phyloP scores from a whole-genome alignment of 148 eudicot species.

The Rhododendron kiyosumense region DNA sequence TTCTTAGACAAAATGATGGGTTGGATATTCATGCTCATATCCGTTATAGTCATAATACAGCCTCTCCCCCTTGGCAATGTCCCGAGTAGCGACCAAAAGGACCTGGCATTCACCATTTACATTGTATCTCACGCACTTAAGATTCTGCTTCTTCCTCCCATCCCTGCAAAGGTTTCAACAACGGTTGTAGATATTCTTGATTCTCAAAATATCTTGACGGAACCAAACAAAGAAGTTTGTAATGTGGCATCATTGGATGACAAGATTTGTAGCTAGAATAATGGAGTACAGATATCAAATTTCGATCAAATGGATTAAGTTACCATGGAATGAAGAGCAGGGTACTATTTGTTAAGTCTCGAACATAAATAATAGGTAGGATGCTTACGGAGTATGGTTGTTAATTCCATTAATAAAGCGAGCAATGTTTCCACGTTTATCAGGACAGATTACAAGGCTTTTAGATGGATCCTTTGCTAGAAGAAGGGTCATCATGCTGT shows the following conservation, averaged over 20 bases:
- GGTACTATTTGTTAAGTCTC: neutral
- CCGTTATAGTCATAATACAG: slow-evolving; percentile 92
- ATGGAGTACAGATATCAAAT: neutral
- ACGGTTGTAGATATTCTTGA: neutral
- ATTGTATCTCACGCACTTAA: slow-evolving; percentile 78
- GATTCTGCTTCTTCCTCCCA: slow-evolving; percentile 73
- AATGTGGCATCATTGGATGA: neutral
- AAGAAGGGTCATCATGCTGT: slow-evolving; percentile 93
- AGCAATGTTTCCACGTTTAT: slow-evolving; percentile 86
- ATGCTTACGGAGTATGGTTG: slow-evolving; percentile 73
- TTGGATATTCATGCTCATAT: slow-evolving; percentile 81
- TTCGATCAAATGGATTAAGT: neutral
- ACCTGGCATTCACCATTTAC: slow-evolving; percentile 81
- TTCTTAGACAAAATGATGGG: slow-evolving; percentile 66
- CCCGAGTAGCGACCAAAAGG: slow-evolving; percentile 74
- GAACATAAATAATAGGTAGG: neutral
- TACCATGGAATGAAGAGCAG: neutral
- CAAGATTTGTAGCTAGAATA: neutral
- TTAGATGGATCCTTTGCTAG: slow-evolving; percentile 53
- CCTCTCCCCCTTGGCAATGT: slow-evolving; percentile 89
- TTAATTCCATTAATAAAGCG: slow-evolving; percentile 93
- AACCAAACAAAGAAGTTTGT: neutral
- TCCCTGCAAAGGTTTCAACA: slow-evolving; percentile 53
- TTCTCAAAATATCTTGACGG: neutral
- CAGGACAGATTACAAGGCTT: slow-evolving; percentile 86